Base-by-base conservation (phyloP, 169 alveolate genomes). In the Plasmodium chabaudi region DNA sequence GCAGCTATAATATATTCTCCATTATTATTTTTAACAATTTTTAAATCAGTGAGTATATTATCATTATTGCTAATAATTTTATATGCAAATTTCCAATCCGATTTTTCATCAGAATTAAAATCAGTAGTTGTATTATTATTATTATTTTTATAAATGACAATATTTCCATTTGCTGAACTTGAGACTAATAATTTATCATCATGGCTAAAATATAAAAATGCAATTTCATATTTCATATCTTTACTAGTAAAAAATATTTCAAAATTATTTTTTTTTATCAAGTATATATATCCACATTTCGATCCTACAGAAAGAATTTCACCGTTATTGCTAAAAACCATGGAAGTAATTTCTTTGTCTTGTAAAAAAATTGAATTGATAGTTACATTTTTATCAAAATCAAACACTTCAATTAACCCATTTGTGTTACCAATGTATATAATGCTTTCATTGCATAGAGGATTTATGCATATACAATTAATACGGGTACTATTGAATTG, bases 381-480 rank as follows among this genome's bases (percentile, higher is more conserved):
- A 34, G 53, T 82, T 67, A 42, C 82, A 60, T 82, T 82, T 69
- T 82, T 82, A 19, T 82, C 84, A 67, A 82, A 82, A 46, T 82
- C 86, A 72, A 67, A 82, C 17, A 82, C 42, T 69, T 82, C 90
- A 61, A 82, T 61, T 68, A 68, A 10, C 34, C 90, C 90, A 60
- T 82, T 56, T 19, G 53, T 51, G 34, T 69, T 82, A 12, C 90
- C 90, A n/a, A 82, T 82, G 61, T 68, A 68, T 82, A 82, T 23
- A 9, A 82, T 25, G 27, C 49, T 82, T 67, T 68, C 64, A 56
- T 56, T 42, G 15, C 42, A 57, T 21, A 47, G 21, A 53, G 70
- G 84, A 27, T 82, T 82, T 15, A 39, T 69, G 53, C 90, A 82
- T 56, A 82, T 68, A 46, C 71, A 59, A 70, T 44, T 82, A 19